Evolutionary conservation across 176 grass and related monocot genomes (phyloP).

Genomic region (Cocos nucifera): DNA sequence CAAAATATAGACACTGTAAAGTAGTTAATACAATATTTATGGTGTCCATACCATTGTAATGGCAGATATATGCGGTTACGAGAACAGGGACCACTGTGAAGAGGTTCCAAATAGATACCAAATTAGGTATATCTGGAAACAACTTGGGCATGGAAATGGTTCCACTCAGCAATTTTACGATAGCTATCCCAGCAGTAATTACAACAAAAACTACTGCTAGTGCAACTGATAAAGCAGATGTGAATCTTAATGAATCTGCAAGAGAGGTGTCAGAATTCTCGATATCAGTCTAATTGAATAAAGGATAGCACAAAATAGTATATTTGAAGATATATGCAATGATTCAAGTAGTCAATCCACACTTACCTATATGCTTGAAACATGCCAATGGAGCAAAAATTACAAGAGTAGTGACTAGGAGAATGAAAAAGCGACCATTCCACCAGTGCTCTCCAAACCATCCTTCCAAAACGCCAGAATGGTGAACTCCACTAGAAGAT

Average conservation of each 20-base stretch:
- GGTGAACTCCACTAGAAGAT: constrained; percentile 51
- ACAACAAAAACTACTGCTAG: constrained; percentile 78
- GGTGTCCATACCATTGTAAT: constrained; percentile 65
- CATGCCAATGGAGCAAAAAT: constrained; percentile 70
- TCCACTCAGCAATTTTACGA: constrained; percentile 67
- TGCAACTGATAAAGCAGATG: constrained; percentile 82
- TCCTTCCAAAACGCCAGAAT: constrained; percentile 82
- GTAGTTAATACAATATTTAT: neutral
- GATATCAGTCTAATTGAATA: constrained; percentile 1
- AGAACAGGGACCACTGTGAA: constrained; percentile 90
- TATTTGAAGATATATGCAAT: no score
- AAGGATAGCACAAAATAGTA: no score
- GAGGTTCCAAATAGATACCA: constrained; percentile 84
- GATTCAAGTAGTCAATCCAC: neutral
- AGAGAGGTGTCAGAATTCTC: constrained; percentile 15
- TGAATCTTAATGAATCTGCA: constrained; percentile 93
- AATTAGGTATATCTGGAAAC: constrained; percentile 63
- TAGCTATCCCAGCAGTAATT: constrained; percentile 88
- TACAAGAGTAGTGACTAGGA: constrained; percentile 49
- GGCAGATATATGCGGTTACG: constrained; percentile 91
- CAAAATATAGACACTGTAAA: neutral
- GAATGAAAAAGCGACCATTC: constrained; percentile 72
- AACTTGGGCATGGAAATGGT: constrained; percentile 81
- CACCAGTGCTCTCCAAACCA: constrained; percentile 94
- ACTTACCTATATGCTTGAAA: constrained; percentile 80